phyloP scores from a whole-genome alignment of 148 eudicot genomes.

The Camellia japonica region DNA sequence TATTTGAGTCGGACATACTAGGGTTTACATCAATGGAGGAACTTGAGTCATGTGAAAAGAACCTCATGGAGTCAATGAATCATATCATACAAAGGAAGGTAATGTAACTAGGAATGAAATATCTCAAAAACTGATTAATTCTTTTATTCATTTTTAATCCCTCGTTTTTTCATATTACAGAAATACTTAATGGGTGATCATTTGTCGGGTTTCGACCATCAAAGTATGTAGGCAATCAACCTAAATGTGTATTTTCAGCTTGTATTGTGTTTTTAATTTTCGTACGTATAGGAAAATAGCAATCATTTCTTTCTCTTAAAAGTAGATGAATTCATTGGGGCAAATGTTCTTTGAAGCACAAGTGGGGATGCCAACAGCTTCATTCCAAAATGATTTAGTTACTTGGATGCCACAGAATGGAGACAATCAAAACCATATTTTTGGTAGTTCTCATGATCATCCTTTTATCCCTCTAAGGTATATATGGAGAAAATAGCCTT shows the following conservation, averaged over 20 bases:
- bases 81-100: background rate
- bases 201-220: constrained; percentile 30
- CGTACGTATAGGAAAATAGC: too few relatives aligned
- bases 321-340: constrained; percentile 10
- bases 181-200: constrained; percentile 22
- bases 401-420: constrained; percentile 44
- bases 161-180: too few relatives aligned
- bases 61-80: constrained; percentile 43
- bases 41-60: constrained; percentile 51
- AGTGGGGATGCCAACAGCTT: constrained; percentile 39
- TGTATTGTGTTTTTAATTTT: too few relatives aligned
- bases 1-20: constrained; percentile 55
- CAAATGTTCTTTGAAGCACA: constrained; percentile 41
- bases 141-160: too few relatives aligned
- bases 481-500: too few relatives aligned
- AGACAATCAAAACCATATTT: constrained; percentile 20
- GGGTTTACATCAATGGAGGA: constrained; percentile 48
- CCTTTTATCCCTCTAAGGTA: constrained; percentile 20
- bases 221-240: constrained; percentile 36
- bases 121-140: too few relatives aligned
- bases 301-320: background rate
- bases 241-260: background rate
- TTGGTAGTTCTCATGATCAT: constrained; percentile 11
- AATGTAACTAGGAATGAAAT: too few relatives aligned
- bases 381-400: constrained; percentile 40